Evolutionary conservation across 495 filamentous ascomycete genomes (phyloP), one percentile per base, ranked within the genome.

Genomic region (Tuber microsphaerosporum): DNA sequence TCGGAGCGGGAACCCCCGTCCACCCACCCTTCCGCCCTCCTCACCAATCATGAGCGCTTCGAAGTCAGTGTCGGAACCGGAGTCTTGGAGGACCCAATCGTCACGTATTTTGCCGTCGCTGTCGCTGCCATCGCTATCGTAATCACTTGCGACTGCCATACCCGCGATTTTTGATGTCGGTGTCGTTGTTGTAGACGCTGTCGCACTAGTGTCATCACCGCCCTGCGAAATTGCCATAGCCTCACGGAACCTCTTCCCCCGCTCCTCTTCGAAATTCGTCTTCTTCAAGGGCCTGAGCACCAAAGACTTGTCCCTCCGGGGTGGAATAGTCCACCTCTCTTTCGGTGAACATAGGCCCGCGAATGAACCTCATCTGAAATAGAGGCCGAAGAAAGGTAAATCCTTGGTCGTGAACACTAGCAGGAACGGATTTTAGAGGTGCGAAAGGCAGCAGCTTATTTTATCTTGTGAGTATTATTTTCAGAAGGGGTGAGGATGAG

Each of bases 311-410:
- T 14, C 56, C 56, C 56, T 65, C 56, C 14, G 26, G 12, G 2
- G 56, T 34, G 6, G 0, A 34, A 31, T 31, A 65, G 26, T 65
- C 56, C 56, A 65, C 56, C 12, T 65, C 56, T 1, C 4, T 17
- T 14, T 26, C 56, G 3, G 12, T 31, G 56, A 65, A 65, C 16
- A 7, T 0, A 1, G 34, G 56, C 26, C 56, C 56, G 56, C 1
- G 56, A 65, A 65, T 65, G 56, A 17, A 34, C 26, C 56, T 65
- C 56, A 65, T 65, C n/a, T n/a, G n/a, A n/a, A n/a, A n/a, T n/a
- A n/a, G n/a, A n/a, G n/a, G n/a, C n/a, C n/a, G n/a, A n/a, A n/a
- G n/a, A n/a, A n/a, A n/a, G n/a, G n/a, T n/a, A n/a, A n/a, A n/a
- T n/a, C n/a, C n/a, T n/a, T n/a, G n/a, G n/a, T n/a, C n/a, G n/a